These are phyloP conservation scores for Erythrobasidium yunnanense DNA, from an alignment of 768 basidiomycete genomes.

Conservation along the genomic window DNA sequence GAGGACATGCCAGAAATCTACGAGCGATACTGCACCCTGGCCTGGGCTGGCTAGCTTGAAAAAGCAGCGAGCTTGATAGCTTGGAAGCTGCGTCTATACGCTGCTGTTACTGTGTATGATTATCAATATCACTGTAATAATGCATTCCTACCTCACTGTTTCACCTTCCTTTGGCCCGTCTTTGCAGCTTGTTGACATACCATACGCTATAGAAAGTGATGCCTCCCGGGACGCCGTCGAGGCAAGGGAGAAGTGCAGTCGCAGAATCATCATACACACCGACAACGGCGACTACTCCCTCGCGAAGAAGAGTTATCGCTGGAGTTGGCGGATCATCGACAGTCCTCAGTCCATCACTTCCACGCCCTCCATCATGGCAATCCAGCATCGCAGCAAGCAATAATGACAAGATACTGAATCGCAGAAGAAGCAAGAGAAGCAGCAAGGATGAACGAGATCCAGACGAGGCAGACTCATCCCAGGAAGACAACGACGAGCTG, in stretches of 20 bases:
- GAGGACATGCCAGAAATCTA: conserved; percentile 10
- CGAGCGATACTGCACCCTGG: too few species aligned
- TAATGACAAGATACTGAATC: neutral
- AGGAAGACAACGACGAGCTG: neutral
- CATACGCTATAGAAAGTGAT: too few species aligned
- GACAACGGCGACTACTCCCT: neutral
- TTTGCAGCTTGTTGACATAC: too few species aligned
- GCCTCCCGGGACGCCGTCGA: too few species aligned
- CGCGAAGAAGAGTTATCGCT: neutral
- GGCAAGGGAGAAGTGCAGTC: too few species aligned
- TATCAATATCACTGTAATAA: too few species aligned
- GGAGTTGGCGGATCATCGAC: neutral
- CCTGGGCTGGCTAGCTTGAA: too few species aligned
- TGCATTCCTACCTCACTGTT: too few species aligned
- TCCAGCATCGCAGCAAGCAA: neutral
- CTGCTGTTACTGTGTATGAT: too few species aligned
- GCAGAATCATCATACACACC: neutral
- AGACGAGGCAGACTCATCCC: neutral
- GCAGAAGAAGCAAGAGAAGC: neutral
- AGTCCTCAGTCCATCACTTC: neutral
- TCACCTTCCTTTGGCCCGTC: too few species aligned
- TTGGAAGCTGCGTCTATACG: too few species aligned
- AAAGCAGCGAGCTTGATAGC: too few species aligned
- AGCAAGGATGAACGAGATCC: conserved; percentile 4
- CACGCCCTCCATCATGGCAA: neutral